Evolutionary conservation across 306 rosid genomes (phyloP).

Genomic region (Potentilla sterilis): DNA sequence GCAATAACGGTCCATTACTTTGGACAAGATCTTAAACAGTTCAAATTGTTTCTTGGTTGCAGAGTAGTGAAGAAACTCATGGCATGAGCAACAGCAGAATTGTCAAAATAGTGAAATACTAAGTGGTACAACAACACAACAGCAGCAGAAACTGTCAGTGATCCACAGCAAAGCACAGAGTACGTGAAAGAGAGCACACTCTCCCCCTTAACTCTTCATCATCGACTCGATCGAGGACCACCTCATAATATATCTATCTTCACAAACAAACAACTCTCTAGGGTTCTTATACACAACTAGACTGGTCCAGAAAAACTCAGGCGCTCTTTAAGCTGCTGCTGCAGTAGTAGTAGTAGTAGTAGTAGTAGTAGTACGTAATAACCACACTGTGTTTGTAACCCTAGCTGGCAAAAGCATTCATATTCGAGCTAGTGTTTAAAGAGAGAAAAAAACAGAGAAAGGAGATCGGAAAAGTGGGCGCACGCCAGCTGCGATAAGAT

Average conservation of each 20-base stretch:
- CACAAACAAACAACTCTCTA: constrained; percentile 1
- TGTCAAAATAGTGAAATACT: not conserved
- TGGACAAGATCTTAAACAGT: not conserved
- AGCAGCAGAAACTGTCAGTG: not conserved
- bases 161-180: not conserved
- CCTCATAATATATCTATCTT: constrained; percentile 1
- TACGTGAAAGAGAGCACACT: not conserved
- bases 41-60: not conserved
- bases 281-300: constrained; percentile 12
- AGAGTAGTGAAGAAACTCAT: not conserved
- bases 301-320: constrained; percentile 33
- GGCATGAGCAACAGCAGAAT: not conserved
- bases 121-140: not conserved
- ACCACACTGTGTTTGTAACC: not conserved
- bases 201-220: not conserved
- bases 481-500: not conserved
- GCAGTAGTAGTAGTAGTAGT: not conserved
- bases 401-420: constrained; percentile 12
- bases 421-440: not conserved
- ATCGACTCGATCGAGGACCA: not conserved
- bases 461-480: not conserved
- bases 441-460: not conserved
- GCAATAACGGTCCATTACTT: not conserved
- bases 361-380: not conserved
- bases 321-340: constrained; percentile 5